Evolutionary conservation across 2,329 filamentous ascomycete genomes (phyloP).

Genomic region (Plenodomus tracheiphilus): DNA sequence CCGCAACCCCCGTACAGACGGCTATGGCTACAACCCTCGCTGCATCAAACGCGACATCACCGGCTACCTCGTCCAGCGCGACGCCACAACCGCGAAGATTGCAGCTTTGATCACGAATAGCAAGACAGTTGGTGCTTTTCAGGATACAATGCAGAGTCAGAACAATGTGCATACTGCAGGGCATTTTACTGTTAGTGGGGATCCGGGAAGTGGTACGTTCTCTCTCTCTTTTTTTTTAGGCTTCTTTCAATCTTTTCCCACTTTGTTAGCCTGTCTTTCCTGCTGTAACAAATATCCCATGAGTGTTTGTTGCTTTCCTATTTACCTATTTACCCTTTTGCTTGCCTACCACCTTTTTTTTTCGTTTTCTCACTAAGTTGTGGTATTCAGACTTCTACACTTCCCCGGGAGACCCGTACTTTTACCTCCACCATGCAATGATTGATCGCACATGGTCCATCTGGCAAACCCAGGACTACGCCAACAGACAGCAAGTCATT

Average conservation of each 20-base stretch:
- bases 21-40: slow-evolving; percentile 44
- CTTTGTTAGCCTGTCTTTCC: too few relatives aligned
- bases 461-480: slow-evolving; percentile 53
- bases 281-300: too few relatives aligned
- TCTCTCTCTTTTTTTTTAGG: too few relatives aligned
- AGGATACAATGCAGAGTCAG: slow-evolving; percentile 44
- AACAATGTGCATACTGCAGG: slow-evolving; percentile 50
- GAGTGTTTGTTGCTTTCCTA: too few relatives aligned
- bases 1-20: too few relatives aligned
- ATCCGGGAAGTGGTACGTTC: slow-evolving; percentile 51
- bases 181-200: slow-evolving; percentile 52
- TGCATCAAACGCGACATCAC: slow-evolving; percentile 48
- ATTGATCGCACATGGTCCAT: slow-evolving; percentile 55
- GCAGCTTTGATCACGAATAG: slow-evolving; percentile 28
- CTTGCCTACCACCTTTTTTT: too few relatives aligned
- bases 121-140: slow-evolving; percentile 42
- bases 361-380: too few relatives aligned
- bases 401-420: slow-evolving; percentile 52
- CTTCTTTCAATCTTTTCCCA: too few relatives aligned
- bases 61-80: slow-evolving; percentile 29
- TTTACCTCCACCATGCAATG: slow-evolving; percentile 55
- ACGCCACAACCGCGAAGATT: slow-evolving; percentile 34
- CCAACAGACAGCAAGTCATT: slow-evolving; percentile 47
- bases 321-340: too few relatives aligned
- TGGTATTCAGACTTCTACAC: too few relatives aligned